Base-by-base conservation (phyloP, 306 rosid genomes). In the Herpetospermum pedunculosum region DNA sequence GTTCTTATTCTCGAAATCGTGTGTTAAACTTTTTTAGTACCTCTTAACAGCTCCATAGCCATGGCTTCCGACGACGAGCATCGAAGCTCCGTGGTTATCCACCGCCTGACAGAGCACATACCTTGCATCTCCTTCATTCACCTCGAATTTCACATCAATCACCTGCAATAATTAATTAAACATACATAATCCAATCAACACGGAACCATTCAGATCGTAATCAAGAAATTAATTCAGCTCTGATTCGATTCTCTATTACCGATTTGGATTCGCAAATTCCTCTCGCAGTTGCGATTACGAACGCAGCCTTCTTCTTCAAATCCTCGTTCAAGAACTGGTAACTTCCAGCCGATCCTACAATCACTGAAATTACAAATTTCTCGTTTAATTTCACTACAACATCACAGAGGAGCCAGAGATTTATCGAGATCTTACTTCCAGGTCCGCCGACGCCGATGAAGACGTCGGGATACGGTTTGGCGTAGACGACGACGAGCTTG, bases 381-480 rank as follows among this genome's bases (percentile, higher is more conserved):
- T 15, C 2, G 26, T 21, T n/a, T n/a, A n/a, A n/a, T n/a, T 38
- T 65, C 29, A 65, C 34, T 23, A 40, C 50, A n/a, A n/a, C n/a
- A n/a, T n/a, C n/a, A n/a, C n/a, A n/a, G n/a, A n/a, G n/a, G n/a
- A n/a, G n/a, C n/a, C n/a, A n/a, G n/a, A n/a, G n/a, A n/a, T n/a
- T n/a, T n/a, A 29, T 80, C 77, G 53, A 49, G 53, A 49, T 47
- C 3, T 32, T 16, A 40, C 6, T 71, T 88, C 97, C 97, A 18
- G 92, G 94, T n/a, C 95, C 97, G n/a, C 82, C 75, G 67, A 90
- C 73, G 19, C 95, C 87, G 34, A 87, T 83, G 41, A 64, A 74
- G 77, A 76, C 47, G 80, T 87, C 57, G 40, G 91, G 4, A 67
- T 69, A 1, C 49, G 85, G 89, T 70, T 81, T 92, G 59, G 92